Evolutionary conservation across 139 green algal species (phyloP).

Genomic region (Chlorella sp.): DNA sequence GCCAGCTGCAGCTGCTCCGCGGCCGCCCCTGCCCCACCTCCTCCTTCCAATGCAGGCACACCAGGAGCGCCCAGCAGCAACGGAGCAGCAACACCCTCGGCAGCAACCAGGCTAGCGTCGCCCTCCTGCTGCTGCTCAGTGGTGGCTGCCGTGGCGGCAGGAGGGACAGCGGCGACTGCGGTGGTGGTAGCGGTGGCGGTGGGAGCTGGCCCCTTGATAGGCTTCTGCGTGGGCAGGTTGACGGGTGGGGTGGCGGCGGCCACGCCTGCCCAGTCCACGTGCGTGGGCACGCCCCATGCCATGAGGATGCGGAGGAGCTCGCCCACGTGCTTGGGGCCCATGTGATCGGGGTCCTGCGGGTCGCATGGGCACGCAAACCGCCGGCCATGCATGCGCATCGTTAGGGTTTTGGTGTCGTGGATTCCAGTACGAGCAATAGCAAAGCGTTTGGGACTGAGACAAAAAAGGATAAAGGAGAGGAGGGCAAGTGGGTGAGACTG

Average conservation of each 20-base stretch:
- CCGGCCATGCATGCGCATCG: too few relatives aligned
- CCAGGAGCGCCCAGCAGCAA: not conserved
- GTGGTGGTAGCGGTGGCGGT: not conserved
- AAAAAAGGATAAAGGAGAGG: too few relatives aligned
- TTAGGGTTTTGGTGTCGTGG: too few relatives aligned
- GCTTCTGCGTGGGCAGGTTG: too few relatives aligned
- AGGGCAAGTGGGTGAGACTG: too few relatives aligned
- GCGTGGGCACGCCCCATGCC: conserved; percentile 5
- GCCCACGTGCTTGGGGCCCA: conserved; percentile 1
- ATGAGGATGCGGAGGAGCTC: conserved; percentile 1
- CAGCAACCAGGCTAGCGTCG: not conserved
- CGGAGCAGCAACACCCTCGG: not conserved
- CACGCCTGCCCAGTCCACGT: not conserved
- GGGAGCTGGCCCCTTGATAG: too few relatives aligned
- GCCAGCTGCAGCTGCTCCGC: not conserved
- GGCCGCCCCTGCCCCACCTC: not conserved
- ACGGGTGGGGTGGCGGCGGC: not conserved
- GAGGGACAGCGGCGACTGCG: not conserved
- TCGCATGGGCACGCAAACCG: not conserved
- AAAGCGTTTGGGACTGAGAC: too few relatives aligned
- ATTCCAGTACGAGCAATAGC: too few relatives aligned
- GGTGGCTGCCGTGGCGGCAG: too few relatives aligned
- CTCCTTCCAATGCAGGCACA: not conserved
- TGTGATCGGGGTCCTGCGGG: not conserved
- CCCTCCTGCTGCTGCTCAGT: not conserved